These are phyloP conservation scores for Amniculicola lignicola DNA, from an alignment of 495 filamentous ascomycete species.

Conservation along the genomic window DNA sequence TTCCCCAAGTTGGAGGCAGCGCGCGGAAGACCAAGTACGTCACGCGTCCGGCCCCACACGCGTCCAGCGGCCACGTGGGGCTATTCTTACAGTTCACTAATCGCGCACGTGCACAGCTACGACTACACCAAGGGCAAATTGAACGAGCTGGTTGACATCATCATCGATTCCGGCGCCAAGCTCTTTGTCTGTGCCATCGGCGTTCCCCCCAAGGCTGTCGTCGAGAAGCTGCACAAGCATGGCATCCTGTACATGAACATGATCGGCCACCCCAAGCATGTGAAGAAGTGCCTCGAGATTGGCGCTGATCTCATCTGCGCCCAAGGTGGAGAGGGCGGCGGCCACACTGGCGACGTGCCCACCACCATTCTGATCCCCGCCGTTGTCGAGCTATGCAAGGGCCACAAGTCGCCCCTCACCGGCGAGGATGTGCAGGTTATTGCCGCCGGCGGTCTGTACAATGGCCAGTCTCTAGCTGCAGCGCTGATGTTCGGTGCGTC, in stretches of 20 bases:
- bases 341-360: conserved; percentile 87
- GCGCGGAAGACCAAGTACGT: conserved; percentile 91
- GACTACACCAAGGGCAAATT: conserved; percentile 99
- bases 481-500: conserved; percentile 87
- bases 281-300: conserved; percentile 83
- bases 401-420: conserved; percentile 80
- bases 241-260: conserved; percentile 99
- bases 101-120: conserved; percentile 54
- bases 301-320: conserved; percentile 91
- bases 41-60: background rate
- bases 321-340: conserved; percentile 88
- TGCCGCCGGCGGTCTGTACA: conserved; percentile 91
- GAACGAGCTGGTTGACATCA: conserved; percentile 80
- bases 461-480: conserved; percentile 85
- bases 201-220: conserved; percentile 82
- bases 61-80: background rate
- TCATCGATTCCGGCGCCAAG: conserved; percentile 85
- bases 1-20: conserved; percentile 90
- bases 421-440: conserved; percentile 83
- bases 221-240: conserved; percentile 80
- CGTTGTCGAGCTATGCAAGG: conserved; percentile 76
- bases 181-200: conserved; percentile 97
- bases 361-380: conserved; percentile 87
- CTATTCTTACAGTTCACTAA: too few species aligned
- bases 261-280: conserved; percentile 98